phyloP scores from a whole-genome alignment of 202 grass and related monocot genomes.

The Saccharum hybrid region DNA sequence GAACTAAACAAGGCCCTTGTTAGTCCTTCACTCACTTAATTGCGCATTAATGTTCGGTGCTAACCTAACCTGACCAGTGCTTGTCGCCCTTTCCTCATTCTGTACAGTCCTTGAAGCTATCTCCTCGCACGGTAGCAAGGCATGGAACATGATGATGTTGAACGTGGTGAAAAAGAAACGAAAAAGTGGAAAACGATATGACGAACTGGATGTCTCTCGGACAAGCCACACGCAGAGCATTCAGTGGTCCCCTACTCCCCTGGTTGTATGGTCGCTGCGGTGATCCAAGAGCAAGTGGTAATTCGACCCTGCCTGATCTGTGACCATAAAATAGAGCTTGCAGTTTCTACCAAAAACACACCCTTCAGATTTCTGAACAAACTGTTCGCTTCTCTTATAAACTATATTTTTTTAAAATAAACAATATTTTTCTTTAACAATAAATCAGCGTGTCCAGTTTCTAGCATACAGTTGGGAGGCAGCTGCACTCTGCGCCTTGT shows the following conservation, averaged over 20 bases:
- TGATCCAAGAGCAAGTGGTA: not conserved
- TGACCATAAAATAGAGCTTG: too few species aligned
- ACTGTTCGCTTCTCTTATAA: too few species aligned
- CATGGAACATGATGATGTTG: not conserved
- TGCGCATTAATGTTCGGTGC: not conserved
- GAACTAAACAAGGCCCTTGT: too few species aligned
- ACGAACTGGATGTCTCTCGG: not conserved
- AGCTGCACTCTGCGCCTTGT: too few species aligned
- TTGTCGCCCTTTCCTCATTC: not conserved
- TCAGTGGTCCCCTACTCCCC: not conserved
- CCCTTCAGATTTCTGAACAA: too few species aligned
- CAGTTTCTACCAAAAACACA: too few species aligned
- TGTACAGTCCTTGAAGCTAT: too few species aligned
- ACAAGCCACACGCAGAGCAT: not conserved
- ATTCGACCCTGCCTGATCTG: not conserved
- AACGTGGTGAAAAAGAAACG: not conserved
- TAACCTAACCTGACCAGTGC: not conserved
- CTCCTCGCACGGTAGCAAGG: not conserved
- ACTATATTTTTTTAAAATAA: too few species aligned
- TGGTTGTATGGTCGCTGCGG: too few species aligned
- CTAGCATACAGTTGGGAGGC: too few species aligned
- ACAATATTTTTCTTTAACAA: too few species aligned
- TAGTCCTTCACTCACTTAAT: not conserved
- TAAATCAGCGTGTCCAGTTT: too few species aligned
- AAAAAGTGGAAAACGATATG: not conserved